Evolutionary conservation across 176 grass and related monocot genomes (phyloP).

Genomic region (Metroxylon sagu): DNA sequence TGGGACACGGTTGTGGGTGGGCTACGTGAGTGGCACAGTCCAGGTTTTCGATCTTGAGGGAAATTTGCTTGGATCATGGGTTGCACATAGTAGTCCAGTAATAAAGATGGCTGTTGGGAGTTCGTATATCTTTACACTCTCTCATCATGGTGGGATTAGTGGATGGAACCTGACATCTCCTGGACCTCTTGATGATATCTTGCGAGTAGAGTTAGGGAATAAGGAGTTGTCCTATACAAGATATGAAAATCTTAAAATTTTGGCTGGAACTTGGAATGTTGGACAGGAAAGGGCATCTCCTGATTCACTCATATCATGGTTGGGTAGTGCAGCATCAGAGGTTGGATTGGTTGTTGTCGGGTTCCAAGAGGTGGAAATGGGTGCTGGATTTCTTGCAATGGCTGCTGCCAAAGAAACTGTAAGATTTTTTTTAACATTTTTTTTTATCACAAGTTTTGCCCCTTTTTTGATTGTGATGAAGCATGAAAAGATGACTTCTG

Average conservation of each 20-base stretch:
- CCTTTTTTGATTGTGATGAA: too few relatives aligned
- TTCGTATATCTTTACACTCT: slow-evolving; percentile 76
- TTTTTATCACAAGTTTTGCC: too few relatives aligned
- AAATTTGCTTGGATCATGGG: slow-evolving; percentile 80
- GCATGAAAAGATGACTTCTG: too few relatives aligned
- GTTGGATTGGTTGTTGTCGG: slow-evolving; percentile 87
- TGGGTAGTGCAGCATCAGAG: slow-evolving; percentile 73
- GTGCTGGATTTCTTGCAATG: slow-evolving; percentile 94
- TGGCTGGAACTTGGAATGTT: slow-evolving; percentile 94
- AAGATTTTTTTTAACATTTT: slow-evolving; percentile 15
- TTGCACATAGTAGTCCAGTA: slow-evolving; percentile 72
- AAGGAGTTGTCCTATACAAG: slow-evolving; percentile 74
- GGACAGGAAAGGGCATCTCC: slow-evolving; percentile 79
- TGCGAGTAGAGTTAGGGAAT: slow-evolving; percentile 69
- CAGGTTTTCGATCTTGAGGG: slow-evolving; percentile 75
- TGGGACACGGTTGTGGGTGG: slow-evolving; percentile 72
- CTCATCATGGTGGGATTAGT: slow-evolving; percentile 88
- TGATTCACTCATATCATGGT: slow-evolving; percentile 73
- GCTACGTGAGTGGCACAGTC: slow-evolving; percentile 71
- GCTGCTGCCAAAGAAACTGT: slow-evolving; percentile 99
- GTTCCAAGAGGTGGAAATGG: slow-evolving; percentile 99
- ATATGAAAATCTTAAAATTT: slow-evolving; percentile 85
- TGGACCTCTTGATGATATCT: slow-evolving; percentile 70
- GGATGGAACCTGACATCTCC: slow-evolving; percentile 85
- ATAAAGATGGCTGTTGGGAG: slow-evolving; percentile 68